These are phyloP conservation scores for Neocallimastix lanati DNA, from an alignment of 192 early-diverging fungal species.

Conservation along the genomic window DNA sequence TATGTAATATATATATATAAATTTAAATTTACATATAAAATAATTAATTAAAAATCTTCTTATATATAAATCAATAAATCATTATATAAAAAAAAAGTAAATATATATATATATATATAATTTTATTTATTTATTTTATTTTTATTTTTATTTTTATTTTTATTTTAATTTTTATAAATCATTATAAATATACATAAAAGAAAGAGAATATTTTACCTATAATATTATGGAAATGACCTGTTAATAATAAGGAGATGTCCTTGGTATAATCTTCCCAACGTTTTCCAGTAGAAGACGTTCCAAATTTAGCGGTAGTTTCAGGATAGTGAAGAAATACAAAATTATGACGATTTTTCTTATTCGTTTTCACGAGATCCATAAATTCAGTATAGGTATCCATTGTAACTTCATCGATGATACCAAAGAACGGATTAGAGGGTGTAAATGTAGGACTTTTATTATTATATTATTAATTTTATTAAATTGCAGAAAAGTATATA, in stretches of 20 bases:
- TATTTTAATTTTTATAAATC: too few species aligned
- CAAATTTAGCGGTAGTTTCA: neutral
- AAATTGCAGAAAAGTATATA: too few species aligned
- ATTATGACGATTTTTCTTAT: neutral
- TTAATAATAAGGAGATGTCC: slow-evolving; percentile 56
- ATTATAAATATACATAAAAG: too few species aligned
- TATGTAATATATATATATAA: too few species aligned
- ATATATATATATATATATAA: too few species aligned
- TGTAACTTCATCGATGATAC: neutral
- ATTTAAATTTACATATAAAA: too few species aligned
- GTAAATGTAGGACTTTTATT: neutral
- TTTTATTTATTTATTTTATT: too few species aligned
- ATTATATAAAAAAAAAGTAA: too few species aligned
- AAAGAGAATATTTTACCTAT: slow-evolving; percentile 22
- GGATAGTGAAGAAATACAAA: neutral
- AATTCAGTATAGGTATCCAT: neutral
- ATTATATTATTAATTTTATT: too few species aligned
- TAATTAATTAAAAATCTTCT: too few species aligned
- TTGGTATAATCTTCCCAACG: slow-evolving; percentile 20
- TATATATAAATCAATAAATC: too few species aligned
- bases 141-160: too few species aligned
- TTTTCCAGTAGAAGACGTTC: neutral
- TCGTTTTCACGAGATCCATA: neutral
- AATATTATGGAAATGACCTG: slow-evolving; percentile 72
- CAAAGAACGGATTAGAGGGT: neutral